Percentiles rank a stretch among this genome's conserved stretches.
These are phyloP conservation scores for Penicillium simplicissimum DNA, from an alignment of 495 filamentous ascomycete species.

Conservation along the genomic window DNA sequence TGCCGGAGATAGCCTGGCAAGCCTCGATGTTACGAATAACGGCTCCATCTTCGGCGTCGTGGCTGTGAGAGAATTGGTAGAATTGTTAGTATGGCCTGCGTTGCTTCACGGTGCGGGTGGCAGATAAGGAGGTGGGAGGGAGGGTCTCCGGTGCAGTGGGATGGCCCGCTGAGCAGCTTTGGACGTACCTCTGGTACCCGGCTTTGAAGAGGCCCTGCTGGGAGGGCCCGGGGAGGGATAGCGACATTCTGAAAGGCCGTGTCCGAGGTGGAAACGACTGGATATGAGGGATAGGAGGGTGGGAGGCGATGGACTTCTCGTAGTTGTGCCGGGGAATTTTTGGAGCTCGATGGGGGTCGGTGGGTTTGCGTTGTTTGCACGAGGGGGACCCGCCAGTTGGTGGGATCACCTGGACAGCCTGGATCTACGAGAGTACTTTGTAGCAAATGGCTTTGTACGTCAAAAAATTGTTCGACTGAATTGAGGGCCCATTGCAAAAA, in stretches of 20 bases:
- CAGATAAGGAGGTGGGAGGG: slow-evolving; percentile 35
- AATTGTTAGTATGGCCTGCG: not conserved
- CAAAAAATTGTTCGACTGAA: not conserved
- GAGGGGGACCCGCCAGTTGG: slow-evolving; percentile 35
- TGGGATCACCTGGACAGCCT: not conserved
- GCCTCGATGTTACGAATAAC: slow-evolving; percentile 99
- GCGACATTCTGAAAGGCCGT: slow-evolving; percentile 69
- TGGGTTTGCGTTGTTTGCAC: slow-evolving; percentile 51
- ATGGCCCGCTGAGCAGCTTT: slow-evolving; percentile 3
- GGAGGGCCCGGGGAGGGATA: slow-evolving; percentile 90
- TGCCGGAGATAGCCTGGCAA: slow-evolving; percentile 91
- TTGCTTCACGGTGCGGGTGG: slow-evolving; percentile 5
- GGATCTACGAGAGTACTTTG: not conserved
- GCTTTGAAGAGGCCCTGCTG: slow-evolving; percentile 93
- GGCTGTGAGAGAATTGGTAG: slow-evolving; percentile 53
- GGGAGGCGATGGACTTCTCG: slow-evolving; percentile 25
- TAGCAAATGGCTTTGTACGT: not conserved
- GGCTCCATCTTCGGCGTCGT: slow-evolving; percentile 97
- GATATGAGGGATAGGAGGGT: slow-evolving; percentile 26
- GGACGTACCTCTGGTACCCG: slow-evolving; percentile 88
- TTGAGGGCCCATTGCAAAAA: not conserved
- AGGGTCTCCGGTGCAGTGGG: slow-evolving; percentile 28
- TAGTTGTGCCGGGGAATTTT: slow-evolving; percentile 48
- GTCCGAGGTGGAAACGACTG: slow-evolving; percentile 29
- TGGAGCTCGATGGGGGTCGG: slow-evolving; percentile 41